Evolutionary conservation across 176 grass and related monocot genomes (phyloP), one percentile per base, ranked within the genome.

Genomic region (Echinochloa phyllopogon): DNA sequence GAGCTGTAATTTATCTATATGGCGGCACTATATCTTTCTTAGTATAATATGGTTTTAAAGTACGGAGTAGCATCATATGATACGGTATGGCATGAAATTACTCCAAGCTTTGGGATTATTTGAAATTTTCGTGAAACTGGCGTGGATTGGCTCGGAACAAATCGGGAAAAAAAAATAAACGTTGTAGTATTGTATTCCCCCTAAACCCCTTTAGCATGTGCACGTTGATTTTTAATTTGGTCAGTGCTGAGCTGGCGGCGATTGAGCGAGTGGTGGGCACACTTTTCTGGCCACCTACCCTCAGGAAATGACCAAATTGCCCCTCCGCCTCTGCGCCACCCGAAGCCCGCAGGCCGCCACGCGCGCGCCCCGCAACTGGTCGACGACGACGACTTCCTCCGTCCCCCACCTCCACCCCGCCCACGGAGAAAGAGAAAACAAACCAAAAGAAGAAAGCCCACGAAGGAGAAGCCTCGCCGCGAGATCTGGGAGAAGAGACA

Each of bases 401-500:
- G n/a, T 18, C 13, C 15, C 81, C 25, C 62, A n/a, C n/a, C n/a
- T n/a, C 45, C 43, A 10, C 10, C 3, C 6, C 40, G 39, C 13
- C n/a, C 36, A 44, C 59, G 44, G 61, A 66, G 61, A 24, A 75
- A 65, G 61, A 66, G 61, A 24, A 75, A 65, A 21, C 45, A 44
- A 42, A 66, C 36, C 51, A 65, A 57, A 41, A 18, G 13, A 57
- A 36, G 48, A 20, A 79, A 38, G 2, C 59, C 10, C 55, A 23
- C 24, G 15, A 53, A 15, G 29, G 5, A 27, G 18, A 20, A 52
- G 33, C 52, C 14, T 65, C 41, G 50, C 76, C 15, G 55, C 25
- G 78, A 82, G 88, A 90, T 90, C 88, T 86, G 73, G 15, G 37
- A 20, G n/a, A n/a, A n/a, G n/a, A n/a, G n/a, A n/a, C n/a, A n/a